Conservation (phyloP, 176 grass and related monocot species). For the Aegilops sharonensis region DNA sequence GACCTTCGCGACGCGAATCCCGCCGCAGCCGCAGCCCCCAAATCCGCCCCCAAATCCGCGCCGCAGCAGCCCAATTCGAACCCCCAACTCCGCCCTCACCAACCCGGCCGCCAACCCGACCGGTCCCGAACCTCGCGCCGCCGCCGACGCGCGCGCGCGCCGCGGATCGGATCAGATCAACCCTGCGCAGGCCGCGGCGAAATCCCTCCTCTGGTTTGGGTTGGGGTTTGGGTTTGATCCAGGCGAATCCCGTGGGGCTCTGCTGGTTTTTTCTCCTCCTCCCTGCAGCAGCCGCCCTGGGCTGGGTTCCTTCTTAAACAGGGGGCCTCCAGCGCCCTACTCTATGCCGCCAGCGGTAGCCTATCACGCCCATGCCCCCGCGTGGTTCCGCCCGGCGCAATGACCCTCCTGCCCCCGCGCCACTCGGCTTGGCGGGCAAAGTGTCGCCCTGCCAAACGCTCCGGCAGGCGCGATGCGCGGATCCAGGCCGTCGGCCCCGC, state of each 20-base stretch:
- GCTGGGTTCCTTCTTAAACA: slow-evolving; percentile 19
- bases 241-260: background rate
- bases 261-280: slow-evolving; percentile 11
- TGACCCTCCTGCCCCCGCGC: background rate
- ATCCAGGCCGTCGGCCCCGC: slow-evolving; percentile 28
- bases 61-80: background rate
- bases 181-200: no score
- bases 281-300: background rate
- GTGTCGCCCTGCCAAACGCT: slow-evolving; percentile 44
- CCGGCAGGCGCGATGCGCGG: background rate
- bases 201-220: background rate
- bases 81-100: background rate
- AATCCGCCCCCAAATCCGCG: background rate
- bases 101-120: no score
- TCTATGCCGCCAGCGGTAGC: background rate
- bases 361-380: slow-evolving; percentile 32
- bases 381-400: background rate
- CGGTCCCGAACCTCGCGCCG: no score
- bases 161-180: background rate
- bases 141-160: no score
- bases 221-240: background rate
- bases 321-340: no score
- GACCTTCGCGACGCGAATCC: background rate
- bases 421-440: slow-evolving; percentile 75
- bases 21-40: background rate